These are phyloP conservation scores for Aspergillus phoenicis DNA, from an alignment of 2,329 filamentous ascomycete species.

Conservation along the genomic window DNA sequence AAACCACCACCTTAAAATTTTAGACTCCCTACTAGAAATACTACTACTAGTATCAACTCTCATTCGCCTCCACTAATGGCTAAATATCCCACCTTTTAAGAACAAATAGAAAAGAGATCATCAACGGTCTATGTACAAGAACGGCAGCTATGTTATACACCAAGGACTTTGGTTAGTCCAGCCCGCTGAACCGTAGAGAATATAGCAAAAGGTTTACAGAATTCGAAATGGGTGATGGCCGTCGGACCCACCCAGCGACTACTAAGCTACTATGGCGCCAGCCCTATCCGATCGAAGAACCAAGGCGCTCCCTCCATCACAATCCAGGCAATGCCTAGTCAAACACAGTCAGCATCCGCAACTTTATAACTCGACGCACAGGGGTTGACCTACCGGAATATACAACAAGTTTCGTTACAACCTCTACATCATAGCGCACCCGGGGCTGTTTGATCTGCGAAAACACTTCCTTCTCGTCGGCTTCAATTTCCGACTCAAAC, in stretches of 20 bases:
- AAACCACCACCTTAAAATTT: no score
- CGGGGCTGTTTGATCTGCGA: conserved; percentile 79
- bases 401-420: conserved; percentile 93
- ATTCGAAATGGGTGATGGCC: background rate
- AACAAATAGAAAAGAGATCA: background rate
- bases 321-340: conserved; percentile 76
- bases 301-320: conserved; percentile 75
- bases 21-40: no score
- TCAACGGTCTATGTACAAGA: conserved; percentile 2
- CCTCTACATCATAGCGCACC: conserved; percentile 96
- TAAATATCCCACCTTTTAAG: background rate
- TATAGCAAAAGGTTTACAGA: background rate
- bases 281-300: conserved; percentile 61
- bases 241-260: background rate
- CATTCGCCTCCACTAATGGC: background rate
- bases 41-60: no score
- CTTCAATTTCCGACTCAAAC: conserved; percentile 40
- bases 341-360: conserved; percentile 6
- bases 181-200: background rate
- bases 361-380: background rate
- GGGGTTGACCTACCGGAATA: conserved; percentile 71
- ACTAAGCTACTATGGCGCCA: conserved; percentile 10
- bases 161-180: background rate
- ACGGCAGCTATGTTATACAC: conserved; percentile 7
- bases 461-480: conserved; percentile 78